Evolutionary conservation across 345 rosid genomes (phyloP).

Genomic region (Citrus inodora): DNA sequence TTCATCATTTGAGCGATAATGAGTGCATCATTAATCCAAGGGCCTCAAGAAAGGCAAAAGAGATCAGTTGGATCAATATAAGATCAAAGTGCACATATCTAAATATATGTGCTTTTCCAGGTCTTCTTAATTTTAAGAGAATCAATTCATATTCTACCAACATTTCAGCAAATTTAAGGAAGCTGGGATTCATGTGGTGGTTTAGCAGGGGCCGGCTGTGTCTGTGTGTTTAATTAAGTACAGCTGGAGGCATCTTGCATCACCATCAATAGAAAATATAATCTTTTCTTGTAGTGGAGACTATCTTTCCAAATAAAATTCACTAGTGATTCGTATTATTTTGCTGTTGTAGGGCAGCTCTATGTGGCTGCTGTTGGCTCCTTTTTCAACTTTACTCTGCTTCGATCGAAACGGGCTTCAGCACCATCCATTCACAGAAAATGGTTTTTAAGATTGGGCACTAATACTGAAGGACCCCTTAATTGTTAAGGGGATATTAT

Average conservation of each 20-base stretch:
- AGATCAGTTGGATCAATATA: background rate
- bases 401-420: no score
- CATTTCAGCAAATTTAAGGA: background rate
- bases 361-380: background rate
- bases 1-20: background rate
- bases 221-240: background rate
- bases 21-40: background rate
- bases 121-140: background rate
- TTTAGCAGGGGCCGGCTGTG: background rate
- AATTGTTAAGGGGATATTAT: no score
- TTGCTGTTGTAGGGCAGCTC: background rate
- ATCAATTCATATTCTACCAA: background rate
- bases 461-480: no score
- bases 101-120: background rate
- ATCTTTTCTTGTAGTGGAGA: background rate
- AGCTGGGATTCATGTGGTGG: no score
- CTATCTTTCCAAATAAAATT: background rate
- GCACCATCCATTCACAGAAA: no score
- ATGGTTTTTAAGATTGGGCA: no score
- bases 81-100: background rate
- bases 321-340: background rate
- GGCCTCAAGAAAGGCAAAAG: constrained; percentile 3
- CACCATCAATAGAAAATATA: no score
- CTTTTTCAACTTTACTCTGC: no score
- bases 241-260: background rate